Evolutionary conservation across 148 eudicot species (phyloP).

Genomic region (Tetragonia tetragonoides): DNA sequence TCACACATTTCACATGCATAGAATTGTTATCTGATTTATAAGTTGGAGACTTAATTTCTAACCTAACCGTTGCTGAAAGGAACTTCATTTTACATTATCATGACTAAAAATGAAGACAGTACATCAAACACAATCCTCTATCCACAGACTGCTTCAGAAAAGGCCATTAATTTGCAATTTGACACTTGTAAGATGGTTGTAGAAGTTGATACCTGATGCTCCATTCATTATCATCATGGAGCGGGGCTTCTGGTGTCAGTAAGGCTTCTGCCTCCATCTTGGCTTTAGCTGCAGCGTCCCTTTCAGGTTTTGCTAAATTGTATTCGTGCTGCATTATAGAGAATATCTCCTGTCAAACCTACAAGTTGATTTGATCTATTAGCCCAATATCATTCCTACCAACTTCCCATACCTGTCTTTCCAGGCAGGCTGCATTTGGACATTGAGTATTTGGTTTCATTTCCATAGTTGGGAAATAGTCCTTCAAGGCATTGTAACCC

Average conservation of each 20-base stretch:
- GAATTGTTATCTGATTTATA: neutral
- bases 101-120: too few relatives aligned
- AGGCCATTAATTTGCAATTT: neutral
- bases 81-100: too few relatives aligned
- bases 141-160: neutral
- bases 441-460: constrained; percentile 96
- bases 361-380: neutral
- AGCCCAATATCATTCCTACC: neutral
- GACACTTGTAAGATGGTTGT: neutral
- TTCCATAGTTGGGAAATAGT: constrained; percentile 92
- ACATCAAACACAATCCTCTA: neutral
- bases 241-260: constrained; percentile 43
- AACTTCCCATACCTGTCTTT: constrained; percentile 63
- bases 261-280: constrained; percentile 63
- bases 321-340: constrained; percentile 62
- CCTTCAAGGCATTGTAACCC: constrained; percentile 95
- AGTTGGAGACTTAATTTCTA: neutral
- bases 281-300: constrained; percentile 91
- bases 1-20: neutral
- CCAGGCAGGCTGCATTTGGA: constrained; percentile 83
- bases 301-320: constrained; percentile 63
- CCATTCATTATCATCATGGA: constrained; percentile 93
- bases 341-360: neutral
- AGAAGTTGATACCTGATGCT: constrained; percentile 58
- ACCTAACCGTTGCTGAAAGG: neutral